Evolutionary conservation across 345 rosid species (phyloP), one percentile per base, ranked within the genome.

Genomic region (Euphorbia tirucalli): DNA sequence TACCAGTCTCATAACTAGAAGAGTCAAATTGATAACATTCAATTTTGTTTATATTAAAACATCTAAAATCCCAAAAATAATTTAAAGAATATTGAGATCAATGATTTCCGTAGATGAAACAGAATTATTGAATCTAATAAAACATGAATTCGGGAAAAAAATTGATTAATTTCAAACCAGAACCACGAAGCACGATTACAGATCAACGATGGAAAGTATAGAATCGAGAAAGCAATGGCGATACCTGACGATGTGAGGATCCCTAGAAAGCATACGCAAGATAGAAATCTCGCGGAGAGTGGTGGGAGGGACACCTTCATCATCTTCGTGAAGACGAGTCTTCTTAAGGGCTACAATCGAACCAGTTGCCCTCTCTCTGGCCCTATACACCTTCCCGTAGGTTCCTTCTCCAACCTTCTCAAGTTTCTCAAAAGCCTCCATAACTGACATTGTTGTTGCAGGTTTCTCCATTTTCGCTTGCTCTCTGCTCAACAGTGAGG

Each of bases 331-430:
- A 73, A 95, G 99, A 72, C 97, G 99, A 6, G 99, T 95, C 85
- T 95, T 95, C 88, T 95, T 95, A 2, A 95, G 89, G 19, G 99
- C 99, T 4, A 95, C 99, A 79, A 90, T 90, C 64, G 80, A 88
- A 4, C 98, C 97, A 0, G 98, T 95, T 21, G 98, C 91, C 79
- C 87, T 89, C 88, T 95, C 99, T 70, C 89, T 86, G 37, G 98
- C 98, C 83, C 97, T 82, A 86, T 95, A 95, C 0, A 95, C 98
- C 75, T 95, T 95, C 11, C 98, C 99, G 77, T 92, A 95, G 0
- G 99, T 95, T 30, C 99, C 99, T 73, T 95, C 99, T 24, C 99
- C 99, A 3, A 95, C 99, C 75, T 95, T 95, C 90, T 95, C 99
- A 25, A 95, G 89, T 83, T 95, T 95, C 84, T 95, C 97, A 78